Evolutionary conservation across 305 asterid genomes (phyloP), one percentile per base, ranked within the genome.

Genomic region (Ajuga reptans): DNA sequence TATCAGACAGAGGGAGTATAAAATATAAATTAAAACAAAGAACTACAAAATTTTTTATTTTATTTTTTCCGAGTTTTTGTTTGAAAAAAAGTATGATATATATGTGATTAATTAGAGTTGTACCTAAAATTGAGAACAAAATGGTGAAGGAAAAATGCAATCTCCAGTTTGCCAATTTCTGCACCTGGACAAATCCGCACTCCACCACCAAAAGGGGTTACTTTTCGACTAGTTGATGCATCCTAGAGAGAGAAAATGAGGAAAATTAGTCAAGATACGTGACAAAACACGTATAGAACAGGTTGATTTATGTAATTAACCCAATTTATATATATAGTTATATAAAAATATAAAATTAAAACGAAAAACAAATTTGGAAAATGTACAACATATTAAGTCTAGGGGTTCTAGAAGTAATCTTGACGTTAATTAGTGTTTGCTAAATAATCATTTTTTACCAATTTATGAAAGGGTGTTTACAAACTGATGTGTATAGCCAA

Each of bases 201-300:
- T 53, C 97, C 97, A 4, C 95, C 96, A 4, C 97, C 92, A 17
- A 85, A 88, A 9, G 95, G 87, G 6, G 60, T 79, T 69, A 83
- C 86, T 7, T 79, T 88, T 73, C 49, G 83, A 71, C 68, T 77
- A 1, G 80, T 88, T 29, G 83, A 9, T 4, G 76, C 76, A 75
- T 88, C 92, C 96, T 85, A 49, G 8, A 1, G 3, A 37, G 12
- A 43, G 27, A 21, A n/a, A 21, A 0, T 27, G 27, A 21, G 27
- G 27, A 21, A 21, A 21, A 21, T 21, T 21, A 21, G 27, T 21
- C 1, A 21, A 21, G 27, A 21, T 21, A n/a, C n/a, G n/a, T n/a
- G n/a, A 21, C 27, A 8, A 0, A 43, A 3, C 2, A 21, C 2
- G 2, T 21, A 21, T 21, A 21, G 15, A 4, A 2, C n/a, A n/a